Percentiles rank a stretch among this genome's conserved stretches.
Conservation (phyloP, 2,329 filamentous ascomycete genomes). For the Aureobasidium musti region DNA sequence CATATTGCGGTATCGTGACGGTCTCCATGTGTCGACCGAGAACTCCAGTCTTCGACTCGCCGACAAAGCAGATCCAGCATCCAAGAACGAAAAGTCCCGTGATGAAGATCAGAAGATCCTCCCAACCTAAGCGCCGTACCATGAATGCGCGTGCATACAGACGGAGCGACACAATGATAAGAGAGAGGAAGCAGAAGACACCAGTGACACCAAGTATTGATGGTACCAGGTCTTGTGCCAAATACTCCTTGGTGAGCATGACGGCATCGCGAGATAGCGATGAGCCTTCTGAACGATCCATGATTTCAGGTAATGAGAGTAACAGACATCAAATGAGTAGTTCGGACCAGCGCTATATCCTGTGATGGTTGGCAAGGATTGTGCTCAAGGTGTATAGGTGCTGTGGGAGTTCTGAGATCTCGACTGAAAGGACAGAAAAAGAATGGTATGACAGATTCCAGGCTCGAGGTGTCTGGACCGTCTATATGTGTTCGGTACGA, state of each 20-base stretch:
- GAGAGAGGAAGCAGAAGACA: conserved; percentile 5
- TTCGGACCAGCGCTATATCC: neutral
- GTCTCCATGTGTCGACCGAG: neutral
- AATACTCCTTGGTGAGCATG: neutral
- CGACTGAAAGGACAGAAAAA: neutral
- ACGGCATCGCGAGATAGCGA: neutral
- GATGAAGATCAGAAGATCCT: conserved; percentile 11
- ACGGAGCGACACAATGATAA: neutral
- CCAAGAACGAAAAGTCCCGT: conserved; percentile 3
- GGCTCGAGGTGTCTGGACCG: neutral
- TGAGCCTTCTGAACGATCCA: neutral
- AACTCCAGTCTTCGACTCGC: neutral
- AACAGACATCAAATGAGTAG: neutral
- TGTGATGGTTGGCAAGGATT: no score
- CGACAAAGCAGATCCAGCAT: conserved; percentile 15
- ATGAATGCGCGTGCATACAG: conserved; percentile 12
- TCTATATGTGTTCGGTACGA: conserved; percentile 19
- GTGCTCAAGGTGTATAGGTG: neutral
- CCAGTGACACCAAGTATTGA: neutral
- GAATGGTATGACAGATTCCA: neutral
- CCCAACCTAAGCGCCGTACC: conserved; percentile 9
- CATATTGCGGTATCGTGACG: conserved; percentile 2
- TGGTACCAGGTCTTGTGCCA: neutral
- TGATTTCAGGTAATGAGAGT: neutral
- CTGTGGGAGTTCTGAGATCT: neutral